Evolutionary conservation across 2,329 filamentous ascomycete species (phyloP), one percentile per base, ranked within the genome.

Genomic region (Ophiostoma triangulosporum): DNA sequence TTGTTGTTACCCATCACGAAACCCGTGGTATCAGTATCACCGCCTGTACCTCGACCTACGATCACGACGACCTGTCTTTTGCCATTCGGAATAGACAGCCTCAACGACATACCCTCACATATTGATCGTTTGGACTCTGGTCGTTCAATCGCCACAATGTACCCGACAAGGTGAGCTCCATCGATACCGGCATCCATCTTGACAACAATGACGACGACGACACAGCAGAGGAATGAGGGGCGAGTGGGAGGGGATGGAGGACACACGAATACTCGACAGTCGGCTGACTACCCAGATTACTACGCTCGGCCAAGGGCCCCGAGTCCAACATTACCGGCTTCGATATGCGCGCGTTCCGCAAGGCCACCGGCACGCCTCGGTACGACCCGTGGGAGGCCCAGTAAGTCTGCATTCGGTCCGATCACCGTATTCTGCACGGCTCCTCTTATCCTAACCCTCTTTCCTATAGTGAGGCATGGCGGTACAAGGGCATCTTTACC

Each of bases 321-420:
- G 77, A 78, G 73, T 76, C 80, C 66, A 89, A 88, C 77, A 80
- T 94, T 70, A 96, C 91, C 64, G 91, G 91, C 72, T 97, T 97
- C 77, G 84, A 93, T 73, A 77, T 88, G 64, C 81, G 80, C 67
- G 85, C 87, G 70, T 83, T 90, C 70, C 86, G 81, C 66, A 80
- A 79, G 59, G 76, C 89, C 46, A 74, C 86, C 62, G 80, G 80
- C 59, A 76, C 71, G 60, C 73, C 74, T 55, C 69, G 72, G 67
- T 80, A 83, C 68, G 81, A 85, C 60, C 81, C 81, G 48, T 85
- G 81, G 81, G 79, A 80, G 66, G 69, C 74, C 73, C 65, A 68
- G 81, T 84, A 59, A 68, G 79, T 78, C 7, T n/a, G n/a, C n/a
- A n/a, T n/a, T n/a, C n/a, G n/a, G n/a, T n/a, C n/a, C n/a, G n/a